Base-by-base conservation (phyloP, 164 flowering plant species). In the Kingdonia uniflora region DNA sequence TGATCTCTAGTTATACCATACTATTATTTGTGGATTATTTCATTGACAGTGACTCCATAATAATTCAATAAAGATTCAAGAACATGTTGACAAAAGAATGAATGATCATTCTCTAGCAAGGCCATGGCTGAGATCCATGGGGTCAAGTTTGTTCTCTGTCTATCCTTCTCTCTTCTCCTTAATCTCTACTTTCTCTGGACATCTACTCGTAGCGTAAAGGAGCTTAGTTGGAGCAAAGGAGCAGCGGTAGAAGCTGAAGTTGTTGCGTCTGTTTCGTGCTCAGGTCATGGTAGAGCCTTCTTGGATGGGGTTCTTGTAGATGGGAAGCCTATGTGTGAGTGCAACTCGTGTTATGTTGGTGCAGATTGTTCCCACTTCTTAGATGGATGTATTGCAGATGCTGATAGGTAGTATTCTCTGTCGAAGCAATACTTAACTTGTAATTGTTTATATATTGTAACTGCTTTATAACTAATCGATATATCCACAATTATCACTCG, bases 111-210 rank as follows among this genome's bases (percentile, higher is more conserved):
- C 35, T 29, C 8, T 29, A 29, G 35, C 6, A 25, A 21, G 19
- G 51, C 14, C 26, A 22, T 47, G 51, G 51, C 51, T 47, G 19
- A 47, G 51, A 47, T 47, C 29, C 14, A 47, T 20, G 76, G 70
- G n/a, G 8, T 21, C 15, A 49, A 24, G 19, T 25, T 14, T 49
- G 37, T 25, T 51, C 23, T 56, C 1, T 33, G 39, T 17, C 19
- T 46, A 16, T 35, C 14, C 20, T 45, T 14, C 14, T 45, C 59
- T 5, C 21, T 56, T 26, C 6, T 56, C 21, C 20, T 56, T 10
- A 47, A 56, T 45, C 5, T 20, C n/a, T 56, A 42, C 26, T 45
- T 44, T 2, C 5, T 56, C 24, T 16, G 2, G 4, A 14, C 33
- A 42, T 33, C 14, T 15, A 6, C 8, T 11, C 2, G 16, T 24